Percentiles rank a stretch among this genome's conserved stretches.
Evolutionary conservation across 2,329 filamentous ascomycete genomes (phyloP).

Genomic region (Colletotrichum cordylinicola): DNA sequence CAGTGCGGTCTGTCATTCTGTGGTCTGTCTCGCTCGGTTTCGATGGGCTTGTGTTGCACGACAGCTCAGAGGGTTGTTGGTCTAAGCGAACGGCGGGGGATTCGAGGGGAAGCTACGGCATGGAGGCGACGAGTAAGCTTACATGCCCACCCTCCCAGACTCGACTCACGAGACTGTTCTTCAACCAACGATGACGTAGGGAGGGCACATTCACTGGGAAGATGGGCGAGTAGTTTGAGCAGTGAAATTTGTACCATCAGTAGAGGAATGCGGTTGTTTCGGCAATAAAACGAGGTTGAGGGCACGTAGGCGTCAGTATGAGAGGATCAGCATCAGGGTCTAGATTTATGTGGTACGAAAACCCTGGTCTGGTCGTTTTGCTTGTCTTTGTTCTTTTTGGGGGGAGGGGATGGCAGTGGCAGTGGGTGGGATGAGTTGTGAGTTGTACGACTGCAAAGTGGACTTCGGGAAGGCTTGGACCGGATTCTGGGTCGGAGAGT

Average conservation of each 20-base stretch:
- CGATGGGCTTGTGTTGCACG: background rate
- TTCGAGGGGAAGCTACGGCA: background rate
- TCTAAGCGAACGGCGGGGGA: background rate
- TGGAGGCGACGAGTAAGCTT: background rate
- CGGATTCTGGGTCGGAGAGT: background rate
- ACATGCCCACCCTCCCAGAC: background rate
- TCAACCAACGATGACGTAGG: background rate
- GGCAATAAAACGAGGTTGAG: background rate
- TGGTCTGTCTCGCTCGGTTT: background rate
- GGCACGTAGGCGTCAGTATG: background rate
- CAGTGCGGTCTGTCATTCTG: background rate
- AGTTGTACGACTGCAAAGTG: too few relatives aligned
- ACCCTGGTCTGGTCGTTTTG: too few relatives aligned
- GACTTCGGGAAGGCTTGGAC: too few relatives aligned
- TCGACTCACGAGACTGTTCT: background rate
- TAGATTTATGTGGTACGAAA: background rate
- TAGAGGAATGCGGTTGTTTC: background rate
- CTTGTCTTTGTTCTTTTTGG: too few relatives aligned
- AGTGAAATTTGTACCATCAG: background rate
- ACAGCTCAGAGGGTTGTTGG: background rate
- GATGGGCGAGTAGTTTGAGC: too few relatives aligned
- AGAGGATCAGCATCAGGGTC: background rate
- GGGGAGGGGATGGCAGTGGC: background rate
- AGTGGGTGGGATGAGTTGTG: too few relatives aligned
- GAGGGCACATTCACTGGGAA: background rate